phyloP scores from a whole-genome alignment of 345 rosid genomes.

The Lepidium aucheri region DNA sequence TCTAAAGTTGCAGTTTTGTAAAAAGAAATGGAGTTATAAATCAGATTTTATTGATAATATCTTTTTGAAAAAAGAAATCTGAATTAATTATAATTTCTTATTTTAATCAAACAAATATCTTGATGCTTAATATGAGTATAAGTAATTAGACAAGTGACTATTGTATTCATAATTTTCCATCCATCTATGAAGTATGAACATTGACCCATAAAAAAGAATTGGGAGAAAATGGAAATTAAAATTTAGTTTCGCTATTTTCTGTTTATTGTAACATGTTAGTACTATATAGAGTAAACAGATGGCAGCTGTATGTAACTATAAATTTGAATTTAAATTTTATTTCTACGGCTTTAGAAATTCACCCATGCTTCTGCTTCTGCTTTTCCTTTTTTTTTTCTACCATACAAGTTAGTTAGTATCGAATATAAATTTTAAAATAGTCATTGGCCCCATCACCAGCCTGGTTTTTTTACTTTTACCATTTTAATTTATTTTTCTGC shows the following conservation, averaged over 20 bases:
- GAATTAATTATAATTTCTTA: too few species aligned
- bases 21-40: too few species aligned
- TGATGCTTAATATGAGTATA: too few species aligned
- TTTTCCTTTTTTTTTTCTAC: too few species aligned
- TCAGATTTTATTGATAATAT: too few species aligned
- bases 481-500: not conserved
- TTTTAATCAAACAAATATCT: too few species aligned
- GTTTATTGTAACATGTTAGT: not conserved
- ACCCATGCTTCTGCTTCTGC: slow-evolving; percentile 25
- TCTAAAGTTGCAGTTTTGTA: too few species aligned
- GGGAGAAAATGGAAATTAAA: not conserved
- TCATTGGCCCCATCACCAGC: slow-evolving; percentile 27
- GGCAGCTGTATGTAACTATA: slow-evolving; percentile 25
- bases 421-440: not conserved
- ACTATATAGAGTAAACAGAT: not conserved
- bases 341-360: slow-evolving; percentile 9
- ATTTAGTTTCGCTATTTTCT: not conserved
- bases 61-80: too few species aligned
- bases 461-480: slow-evolving; percentile 18
- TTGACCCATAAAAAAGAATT: not conserved
- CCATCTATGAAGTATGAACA: too few species aligned
- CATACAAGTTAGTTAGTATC: not conserved
- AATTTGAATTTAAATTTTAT: not conserved
- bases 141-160: too few species aligned
- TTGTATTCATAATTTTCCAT: too few species aligned